Base-by-base conservation (phyloP, 1,139 yeast genomes). In the Saccharomycopsis hybrid region DNA sequence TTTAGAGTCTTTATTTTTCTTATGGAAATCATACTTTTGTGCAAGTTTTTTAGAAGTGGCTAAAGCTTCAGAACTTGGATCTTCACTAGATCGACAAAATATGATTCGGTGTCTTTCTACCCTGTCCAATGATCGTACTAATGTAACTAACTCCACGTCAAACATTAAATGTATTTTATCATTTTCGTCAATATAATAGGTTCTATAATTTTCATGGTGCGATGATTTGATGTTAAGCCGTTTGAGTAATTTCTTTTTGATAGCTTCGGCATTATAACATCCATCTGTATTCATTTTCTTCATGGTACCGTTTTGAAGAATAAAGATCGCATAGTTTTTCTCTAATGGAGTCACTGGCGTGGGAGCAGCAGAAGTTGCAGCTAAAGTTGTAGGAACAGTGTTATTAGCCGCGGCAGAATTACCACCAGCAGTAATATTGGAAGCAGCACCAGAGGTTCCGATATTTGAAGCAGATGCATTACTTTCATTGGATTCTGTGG, bases 81-180 rank as follows among this genome's bases (percentile, higher is more conserved):
- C 65, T 54, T 81, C 85, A 32, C 72, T 77, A 49, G 71, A 72
- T 8, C 82, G 78, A 55, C 92, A 85, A 42, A 89, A 69, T 53
- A 90, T 79, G 28, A 89, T 72, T 48, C 96, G 68, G 58, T 80
- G 78, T 57, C 86, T 84, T 58, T 86, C 95, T 5, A 74, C 64
- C 41, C 90, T 69, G 48, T 82, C 89, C 2, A 80, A 75, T 0
- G 90, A 80, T 60, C 85, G 90, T 61, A 96, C 85, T 4, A 86
- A 80, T 0, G 95, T 81, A 2, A 86, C 87, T 44, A 89, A 72
- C 62, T 87, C 96, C 11, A 84, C 85, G 59, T 87, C 96, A 59
- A 77, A 82, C 43, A 89, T 68, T 36, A 77, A 62, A 49, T 76
- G 80, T 1, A 82, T 65, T 2, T 69, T 69, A 35, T 69, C 70